phyloP scores from a whole-genome alignment of 768 basidiomycete species.

The Termitomyces sp. region DNA sequence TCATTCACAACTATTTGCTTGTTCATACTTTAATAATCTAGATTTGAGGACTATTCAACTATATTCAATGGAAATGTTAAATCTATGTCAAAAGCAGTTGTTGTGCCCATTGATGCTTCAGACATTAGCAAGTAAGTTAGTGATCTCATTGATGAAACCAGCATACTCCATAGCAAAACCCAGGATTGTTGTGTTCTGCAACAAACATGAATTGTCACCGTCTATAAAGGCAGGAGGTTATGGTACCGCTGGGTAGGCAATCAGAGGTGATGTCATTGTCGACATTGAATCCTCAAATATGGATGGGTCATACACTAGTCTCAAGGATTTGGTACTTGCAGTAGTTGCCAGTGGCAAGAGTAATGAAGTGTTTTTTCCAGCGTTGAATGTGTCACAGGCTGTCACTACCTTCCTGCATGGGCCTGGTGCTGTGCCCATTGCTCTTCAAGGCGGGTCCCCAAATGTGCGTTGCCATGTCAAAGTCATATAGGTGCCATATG shows the following conservation, averaged over 20 bases:
- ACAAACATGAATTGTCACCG: slow-evolving; percentile 59
- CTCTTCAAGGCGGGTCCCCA: slow-evolving; percentile 24
- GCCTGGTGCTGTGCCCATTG: slow-evolving; percentile 18
- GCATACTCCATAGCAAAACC: not conserved
- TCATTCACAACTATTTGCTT: not conserved
- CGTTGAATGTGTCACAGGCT: slow-evolving; percentile 40
- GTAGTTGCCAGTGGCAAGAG: slow-evolving; percentile 54
- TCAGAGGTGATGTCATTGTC: slow-evolving; percentile 81
- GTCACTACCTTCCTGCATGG: slow-evolving; percentile 48
- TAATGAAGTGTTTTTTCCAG: slow-evolving; percentile 28
- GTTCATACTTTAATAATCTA: slow-evolving; percentile 12
- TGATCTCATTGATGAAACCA: not conserved
- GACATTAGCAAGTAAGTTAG: slow-evolving; percentile 75
- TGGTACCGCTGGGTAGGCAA: slow-evolving; percentile 86
- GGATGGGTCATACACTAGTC: slow-evolving; percentile 53
- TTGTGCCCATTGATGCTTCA: slow-evolving; percentile 68
- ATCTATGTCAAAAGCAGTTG: slow-evolving; percentile 54
- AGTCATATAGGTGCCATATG: not conserved
- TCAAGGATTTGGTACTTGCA: slow-evolving; percentile 48
- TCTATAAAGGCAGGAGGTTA: slow-evolving; percentile 90
- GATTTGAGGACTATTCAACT: slow-evolving; percentile 41
- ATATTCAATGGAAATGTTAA: slow-evolving; percentile 80
- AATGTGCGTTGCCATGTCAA: slow-evolving; percentile 30
- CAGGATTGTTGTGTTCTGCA: slow-evolving; percentile 71
- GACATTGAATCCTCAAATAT: slow-evolving; percentile 56